Evolutionary conservation across 2,329 filamentous ascomycete species (phyloP).

Genomic region (Claviceps quebecensis): DNA sequence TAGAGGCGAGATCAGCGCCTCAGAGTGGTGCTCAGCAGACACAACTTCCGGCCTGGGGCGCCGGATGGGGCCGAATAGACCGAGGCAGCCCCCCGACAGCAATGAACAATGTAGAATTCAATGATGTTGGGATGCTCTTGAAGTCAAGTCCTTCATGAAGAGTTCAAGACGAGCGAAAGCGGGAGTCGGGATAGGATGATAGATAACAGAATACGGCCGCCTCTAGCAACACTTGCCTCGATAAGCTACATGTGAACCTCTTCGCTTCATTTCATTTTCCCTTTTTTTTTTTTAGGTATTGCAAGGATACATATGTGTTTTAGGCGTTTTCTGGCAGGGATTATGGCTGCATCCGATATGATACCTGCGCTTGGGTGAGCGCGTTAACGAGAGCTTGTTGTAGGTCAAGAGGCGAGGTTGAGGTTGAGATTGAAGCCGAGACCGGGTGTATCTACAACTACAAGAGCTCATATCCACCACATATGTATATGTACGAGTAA

Average conservation of each 20-base stretch:
- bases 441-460: too few relatives aligned
- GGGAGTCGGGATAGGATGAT: not conserved
- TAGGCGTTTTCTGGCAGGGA: constrained; percentile 2
- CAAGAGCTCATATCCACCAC: too few relatives aligned
- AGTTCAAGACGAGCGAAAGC: not conserved
- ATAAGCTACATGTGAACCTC: not conserved
- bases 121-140: constrained; percentile 21
- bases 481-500: too few relatives aligned
- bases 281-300: not conserved
- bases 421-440: too few relatives aligned
- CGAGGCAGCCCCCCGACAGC: constrained; percentile 11
- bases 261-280: not conserved
- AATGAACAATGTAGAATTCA: constrained; percentile 14
- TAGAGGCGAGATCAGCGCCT: not conserved
- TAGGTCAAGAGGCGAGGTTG: not conserved
- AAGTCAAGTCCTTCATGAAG: not conserved
- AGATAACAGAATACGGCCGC: not conserved
- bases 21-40: constrained; percentile 2
- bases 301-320: not conserved
- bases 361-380: constrained; percentile 4
- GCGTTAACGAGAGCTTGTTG: not conserved
- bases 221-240: not conserved
- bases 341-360: constrained; percentile 2
- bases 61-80: constrained; percentile 19
- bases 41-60: constrained; percentile 13